Conservation (phyloP, 352 stramenopile species). For the Phytophthora colocasiae region DNA sequence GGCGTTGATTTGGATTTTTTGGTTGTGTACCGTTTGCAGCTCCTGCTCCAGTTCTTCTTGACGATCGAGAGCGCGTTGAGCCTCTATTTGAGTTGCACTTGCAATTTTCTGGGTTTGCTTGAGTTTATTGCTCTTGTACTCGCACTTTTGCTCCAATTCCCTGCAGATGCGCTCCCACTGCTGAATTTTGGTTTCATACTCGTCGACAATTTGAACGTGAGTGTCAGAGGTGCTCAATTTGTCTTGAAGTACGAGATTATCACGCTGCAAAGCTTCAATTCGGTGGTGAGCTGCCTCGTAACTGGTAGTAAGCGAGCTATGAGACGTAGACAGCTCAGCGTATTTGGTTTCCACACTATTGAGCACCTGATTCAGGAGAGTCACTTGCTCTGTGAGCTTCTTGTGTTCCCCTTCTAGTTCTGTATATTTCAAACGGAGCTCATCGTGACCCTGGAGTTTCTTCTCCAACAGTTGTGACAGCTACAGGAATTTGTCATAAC, state of each 20-base stretch:
- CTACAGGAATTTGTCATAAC: slow-evolving; percentile 20
- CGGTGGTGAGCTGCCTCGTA: slow-evolving; percentile 39
- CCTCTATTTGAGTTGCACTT: slow-evolving; percentile 24
- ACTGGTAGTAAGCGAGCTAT: slow-evolving; percentile 38
- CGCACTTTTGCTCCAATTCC: slow-evolving; percentile 41
- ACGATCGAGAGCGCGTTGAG: slow-evolving; percentile 24
- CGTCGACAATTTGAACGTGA: slow-evolving; percentile 34
- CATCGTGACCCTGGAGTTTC: slow-evolving; percentile 47
- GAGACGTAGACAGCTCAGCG: slow-evolving; percentile 32
- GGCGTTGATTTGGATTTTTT: slow-evolving; percentile 56
- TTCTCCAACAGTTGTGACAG: slow-evolving; percentile 62
- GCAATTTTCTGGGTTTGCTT: slow-evolving; percentile 35
- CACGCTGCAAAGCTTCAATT: slow-evolving; percentile 43
- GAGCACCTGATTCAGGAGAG: slow-evolving; percentile 48
- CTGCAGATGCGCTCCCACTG: slow-evolving; percentile 42
- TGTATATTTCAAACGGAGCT: slow-evolving; percentile 37
- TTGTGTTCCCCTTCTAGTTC: slow-evolving; percentile 38
- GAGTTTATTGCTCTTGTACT: slow-evolving; percentile 30
- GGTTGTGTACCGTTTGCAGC: slow-evolving; percentile 44
- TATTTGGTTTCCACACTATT: slow-evolving; percentile 50
- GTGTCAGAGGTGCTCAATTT: slow-evolving; percentile 29
- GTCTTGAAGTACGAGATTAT: slow-evolving; percentile 38
- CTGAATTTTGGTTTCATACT: slow-evolving; percentile 57
- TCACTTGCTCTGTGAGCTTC: slow-evolving; percentile 44
- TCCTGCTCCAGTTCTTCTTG: slow-evolving; percentile 50